phyloP scores from a whole-genome alignment of 352 stramenopile species.

The Phytophthora kernoviae region DNA sequence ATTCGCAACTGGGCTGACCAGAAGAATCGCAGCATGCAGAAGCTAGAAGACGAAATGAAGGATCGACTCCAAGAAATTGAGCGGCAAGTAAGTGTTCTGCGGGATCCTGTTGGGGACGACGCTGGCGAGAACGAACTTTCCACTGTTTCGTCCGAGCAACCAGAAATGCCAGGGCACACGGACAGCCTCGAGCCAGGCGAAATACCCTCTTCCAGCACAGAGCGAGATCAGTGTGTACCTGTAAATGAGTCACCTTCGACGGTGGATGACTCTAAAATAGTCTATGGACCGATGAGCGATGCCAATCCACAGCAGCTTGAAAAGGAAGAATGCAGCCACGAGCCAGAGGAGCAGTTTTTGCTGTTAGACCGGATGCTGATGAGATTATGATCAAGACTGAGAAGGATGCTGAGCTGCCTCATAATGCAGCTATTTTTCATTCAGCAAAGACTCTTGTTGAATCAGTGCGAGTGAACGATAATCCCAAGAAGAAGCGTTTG shows the following conservation, averaged over 20 bases:
- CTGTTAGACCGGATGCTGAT: neutral
- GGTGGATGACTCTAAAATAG: neutral
- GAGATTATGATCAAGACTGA: neutral
- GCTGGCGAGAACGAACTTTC: neutral
- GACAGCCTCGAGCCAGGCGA: neutral
- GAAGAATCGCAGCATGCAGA: neutral
- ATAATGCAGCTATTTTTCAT: neutral
- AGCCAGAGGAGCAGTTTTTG: neutral
- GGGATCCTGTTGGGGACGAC: too few species aligned
- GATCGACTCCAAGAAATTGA: neutral
- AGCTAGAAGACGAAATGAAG: neutral
- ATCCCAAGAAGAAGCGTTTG: constrained; percentile 9
- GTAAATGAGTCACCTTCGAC: neutral
- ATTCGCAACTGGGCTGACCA: neutral
- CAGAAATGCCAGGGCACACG: neutral
- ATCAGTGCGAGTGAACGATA: neutral
- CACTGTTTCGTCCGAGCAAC: neutral
- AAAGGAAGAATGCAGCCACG: neutral
- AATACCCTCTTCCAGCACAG: neutral
- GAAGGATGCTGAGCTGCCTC: neutral
- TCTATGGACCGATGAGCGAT: neutral
- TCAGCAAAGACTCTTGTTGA: neutral
- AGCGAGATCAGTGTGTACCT: neutral
- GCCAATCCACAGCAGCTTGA: neutral
- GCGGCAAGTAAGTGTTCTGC: too few species aligned